These are phyloP conservation scores for Talaromyces piceae DNA, from an alignment of 2,329 filamentous ascomycete genomes.

Conservation along the genomic window DNA sequence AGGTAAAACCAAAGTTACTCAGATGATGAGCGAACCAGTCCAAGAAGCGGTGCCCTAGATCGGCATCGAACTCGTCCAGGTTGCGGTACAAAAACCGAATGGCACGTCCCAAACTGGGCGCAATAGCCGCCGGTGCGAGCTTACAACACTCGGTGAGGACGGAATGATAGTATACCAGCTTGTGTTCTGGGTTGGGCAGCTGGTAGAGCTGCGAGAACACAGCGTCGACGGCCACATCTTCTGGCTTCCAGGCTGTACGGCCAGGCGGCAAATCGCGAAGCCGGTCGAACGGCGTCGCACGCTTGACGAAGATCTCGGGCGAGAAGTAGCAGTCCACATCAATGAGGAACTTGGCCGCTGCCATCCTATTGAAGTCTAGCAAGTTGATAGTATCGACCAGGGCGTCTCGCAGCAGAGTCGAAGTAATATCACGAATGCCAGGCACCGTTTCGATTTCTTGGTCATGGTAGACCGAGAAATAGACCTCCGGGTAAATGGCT, in stretches of 20 bases:
- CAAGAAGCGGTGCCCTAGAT: slow-evolving; percentile 78
- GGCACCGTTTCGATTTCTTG: slow-evolving; percentile 89
- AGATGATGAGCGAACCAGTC: slow-evolving; percentile 98
- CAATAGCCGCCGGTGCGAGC: slow-evolving; percentile 90
- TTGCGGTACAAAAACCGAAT: slow-evolving; percentile 87
- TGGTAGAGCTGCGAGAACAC: slow-evolving; percentile 93
- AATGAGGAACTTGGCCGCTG: slow-evolving; percentile 79
- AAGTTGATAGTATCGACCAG: slow-evolving; percentile 90
- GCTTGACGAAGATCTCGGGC: slow-evolving; percentile 82
- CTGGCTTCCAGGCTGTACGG: slow-evolving; percentile 85
- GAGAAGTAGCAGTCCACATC: slow-evolving; percentile 94
- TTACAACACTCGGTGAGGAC: slow-evolving; percentile 94
- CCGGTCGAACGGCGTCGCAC: slow-evolving; percentile 86
- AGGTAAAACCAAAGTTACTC: slow-evolving; percentile 98
- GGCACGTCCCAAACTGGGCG: slow-evolving; percentile 83
- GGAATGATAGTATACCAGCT: slow-evolving; percentile 93
- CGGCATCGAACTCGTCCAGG: slow-evolving; percentile 73
- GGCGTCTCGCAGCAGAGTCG: slow-evolving; percentile 75
- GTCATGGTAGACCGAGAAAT: slow-evolving; percentile 82
- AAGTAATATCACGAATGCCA: slow-evolving; percentile 63
- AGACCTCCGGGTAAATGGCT: slow-evolving; percentile 83
- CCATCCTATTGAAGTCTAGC: slow-evolving; percentile 84
- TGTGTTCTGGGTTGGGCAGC: slow-evolving; percentile 80
- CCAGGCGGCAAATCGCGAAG: slow-evolving; percentile 59
- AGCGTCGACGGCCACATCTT: slow-evolving; percentile 94